phyloP scores from a whole-genome alignment of 2,329 filamentous ascomycete genomes.

The Blastomyces parvus region DNA sequence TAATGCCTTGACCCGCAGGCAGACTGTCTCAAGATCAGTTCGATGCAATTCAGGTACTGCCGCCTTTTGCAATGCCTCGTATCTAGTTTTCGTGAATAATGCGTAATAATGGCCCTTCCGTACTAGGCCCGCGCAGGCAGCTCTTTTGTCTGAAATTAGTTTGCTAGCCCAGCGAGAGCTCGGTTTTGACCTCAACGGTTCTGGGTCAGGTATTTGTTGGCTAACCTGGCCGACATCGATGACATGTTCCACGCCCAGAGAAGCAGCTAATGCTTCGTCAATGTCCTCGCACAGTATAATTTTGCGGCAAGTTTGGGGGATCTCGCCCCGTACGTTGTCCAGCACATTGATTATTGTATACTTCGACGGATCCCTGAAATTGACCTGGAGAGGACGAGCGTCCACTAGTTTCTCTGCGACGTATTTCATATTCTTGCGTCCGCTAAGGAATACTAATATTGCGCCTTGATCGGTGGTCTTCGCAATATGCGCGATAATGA shows the following conservation, averaged over 20 bases:
- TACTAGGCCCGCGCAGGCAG: conserved; percentile 43
- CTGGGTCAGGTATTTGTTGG: conserved; percentile 33
- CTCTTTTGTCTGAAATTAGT: conserved; percentile 40
- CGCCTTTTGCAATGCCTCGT: conserved; percentile 26
- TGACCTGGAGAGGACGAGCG: conserved; percentile 25
- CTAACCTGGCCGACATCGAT: conserved; percentile 41
- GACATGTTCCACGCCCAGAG: conserved; percentile 44
- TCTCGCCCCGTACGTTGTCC: conserved; percentile 35
- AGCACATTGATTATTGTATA: conserved; percentile 42
- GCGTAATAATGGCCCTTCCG: conserved; percentile 43
- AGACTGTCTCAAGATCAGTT: conserved; percentile 37
- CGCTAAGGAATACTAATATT: conserved; percentile 36
- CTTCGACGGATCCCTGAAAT: conserved; percentile 33
- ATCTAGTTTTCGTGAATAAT: conserved; percentile 34
- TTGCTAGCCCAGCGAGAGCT: conserved; percentile 40
- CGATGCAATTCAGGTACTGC: conserved; percentile 36
- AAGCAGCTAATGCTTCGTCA: conserved; percentile 44
- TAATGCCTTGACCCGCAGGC: conserved; percentile 36
- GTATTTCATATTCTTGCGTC: conserved; percentile 32
- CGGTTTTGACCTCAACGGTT: conserved; percentile 31
- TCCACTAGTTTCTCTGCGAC: conserved; percentile 24
- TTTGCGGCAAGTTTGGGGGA: conserved; percentile 38
- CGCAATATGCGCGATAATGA: conserved; percentile 40
- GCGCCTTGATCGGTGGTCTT: conserved; percentile 27
- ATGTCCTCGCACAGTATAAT: conserved; percentile 45